Conservation (phyloP, 352 stramenopile genomes). For the Poterioochromonas sp. region DNA sequence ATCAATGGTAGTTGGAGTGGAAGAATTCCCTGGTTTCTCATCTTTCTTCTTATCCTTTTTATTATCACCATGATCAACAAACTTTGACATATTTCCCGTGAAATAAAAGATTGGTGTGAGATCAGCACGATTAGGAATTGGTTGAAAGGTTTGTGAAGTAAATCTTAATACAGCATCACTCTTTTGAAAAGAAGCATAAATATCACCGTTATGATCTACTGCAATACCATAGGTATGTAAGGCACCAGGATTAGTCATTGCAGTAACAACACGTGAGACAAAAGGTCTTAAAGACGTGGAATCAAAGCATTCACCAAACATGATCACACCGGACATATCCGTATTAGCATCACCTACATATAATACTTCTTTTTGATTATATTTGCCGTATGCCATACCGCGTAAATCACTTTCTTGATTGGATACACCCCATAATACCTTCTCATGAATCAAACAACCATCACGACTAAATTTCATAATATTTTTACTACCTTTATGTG, state of each 20-base stretch:
- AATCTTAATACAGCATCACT: slow-evolving; percentile 28
- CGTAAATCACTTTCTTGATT: not conserved
- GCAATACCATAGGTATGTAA: slow-evolving; percentile 29
- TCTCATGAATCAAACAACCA: slow-evolving; percentile 25
- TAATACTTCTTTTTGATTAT: not conserved
- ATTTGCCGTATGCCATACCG: not conserved
- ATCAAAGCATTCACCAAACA: slow-evolving; percentile 2
- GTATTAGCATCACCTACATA: slow-evolving; percentile 9
- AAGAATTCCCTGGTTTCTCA: too few species aligned
- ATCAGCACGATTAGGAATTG: not conserved
- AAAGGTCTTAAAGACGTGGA: not conserved
- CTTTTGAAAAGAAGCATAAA: slow-evolving; percentile 32
- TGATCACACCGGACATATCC: not conserved
- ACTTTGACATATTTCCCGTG: too few species aligned
- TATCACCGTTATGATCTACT: slow-evolving; percentile 7
- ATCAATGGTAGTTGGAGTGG: too few species aligned
- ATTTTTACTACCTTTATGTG: slow-evolving; percentile 16
- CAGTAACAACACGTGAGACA: not conserved
- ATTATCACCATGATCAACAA: too few species aligned
- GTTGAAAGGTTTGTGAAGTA: not conserved
- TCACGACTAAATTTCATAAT: slow-evolving; percentile 28
- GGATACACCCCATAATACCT: slow-evolving; percentile 15
- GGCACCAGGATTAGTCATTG: not conserved
- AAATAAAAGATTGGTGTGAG: not conserved
- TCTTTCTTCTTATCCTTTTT: too few species aligned